These are phyloP conservation scores for Echinochloa phyllopogon DNA, from an alignment of 176 grass and related monocot species.

Conservation along the genomic window DNA sequence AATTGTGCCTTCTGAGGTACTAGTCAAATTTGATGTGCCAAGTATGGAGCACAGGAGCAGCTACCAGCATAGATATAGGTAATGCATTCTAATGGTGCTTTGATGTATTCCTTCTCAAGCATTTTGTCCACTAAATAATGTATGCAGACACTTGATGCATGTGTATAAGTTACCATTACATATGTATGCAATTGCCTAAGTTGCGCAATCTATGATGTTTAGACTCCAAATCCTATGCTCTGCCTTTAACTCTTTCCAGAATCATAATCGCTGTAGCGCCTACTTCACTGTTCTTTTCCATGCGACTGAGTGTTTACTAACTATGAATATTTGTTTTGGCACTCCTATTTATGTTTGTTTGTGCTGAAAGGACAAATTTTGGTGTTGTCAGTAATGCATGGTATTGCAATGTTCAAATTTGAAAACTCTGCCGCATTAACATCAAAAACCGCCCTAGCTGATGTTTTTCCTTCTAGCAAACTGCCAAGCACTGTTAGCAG, in stretches of 20 bases:
- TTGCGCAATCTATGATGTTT: neutral
- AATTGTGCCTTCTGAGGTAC: neutral
- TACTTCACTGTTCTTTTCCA: neutral
- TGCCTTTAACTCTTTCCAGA: neutral
- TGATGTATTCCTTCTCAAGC: neutral
- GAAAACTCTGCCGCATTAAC: neutral
- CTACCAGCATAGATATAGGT: neutral
- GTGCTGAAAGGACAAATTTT: neutral
- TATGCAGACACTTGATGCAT: neutral
- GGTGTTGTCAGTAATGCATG: neutral
- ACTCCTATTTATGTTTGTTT: too few species aligned
- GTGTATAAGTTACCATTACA: neutral
- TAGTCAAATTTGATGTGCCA: neutral
- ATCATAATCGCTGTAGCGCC: neutral
- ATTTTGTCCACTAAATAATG: neutral
- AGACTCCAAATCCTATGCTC: neutral
- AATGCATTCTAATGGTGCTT: neutral
- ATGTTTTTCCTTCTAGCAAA: neutral
- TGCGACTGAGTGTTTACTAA: neutral
- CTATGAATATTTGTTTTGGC: neutral
- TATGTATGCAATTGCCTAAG: neutral
- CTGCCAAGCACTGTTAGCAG: neutral
- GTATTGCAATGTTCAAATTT: neutral
- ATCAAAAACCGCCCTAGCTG: neutral
- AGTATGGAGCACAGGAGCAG: neutral